Percentiles rank a stretch among this genome's conserved stretches.
Evolutionary conservation across 441 rosid genomes (phyloP).

Genomic region (Brassica balearica): DNA sequence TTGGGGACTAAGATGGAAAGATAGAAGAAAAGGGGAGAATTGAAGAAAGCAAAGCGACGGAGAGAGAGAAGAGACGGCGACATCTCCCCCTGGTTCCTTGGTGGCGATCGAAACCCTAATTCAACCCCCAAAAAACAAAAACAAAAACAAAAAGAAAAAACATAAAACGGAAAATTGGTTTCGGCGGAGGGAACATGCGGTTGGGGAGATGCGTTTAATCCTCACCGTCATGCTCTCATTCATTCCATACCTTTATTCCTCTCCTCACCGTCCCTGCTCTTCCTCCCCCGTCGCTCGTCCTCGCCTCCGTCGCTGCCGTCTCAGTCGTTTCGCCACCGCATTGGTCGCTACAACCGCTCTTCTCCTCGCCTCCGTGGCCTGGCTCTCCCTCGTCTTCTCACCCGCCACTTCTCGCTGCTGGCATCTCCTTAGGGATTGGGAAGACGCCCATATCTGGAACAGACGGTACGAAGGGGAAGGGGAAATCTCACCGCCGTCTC

Average conservation of each 20-base stretch:
- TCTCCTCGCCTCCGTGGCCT: conserved; percentile 68
- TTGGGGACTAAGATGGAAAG: not conserved
- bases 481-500: conserved; percentile 35
- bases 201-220: conserved; percentile 52
- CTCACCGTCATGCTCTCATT: conserved; percentile 43
- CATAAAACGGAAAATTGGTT: not conserved
- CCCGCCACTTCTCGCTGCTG: conserved; percentile 61
- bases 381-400: conserved; percentile 87
- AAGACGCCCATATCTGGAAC: conserved; percentile 51
- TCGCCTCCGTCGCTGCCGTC: conserved; percentile 62
- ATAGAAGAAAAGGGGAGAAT: not conserved
- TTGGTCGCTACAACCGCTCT: conserved; percentile 62
- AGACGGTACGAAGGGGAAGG: not conserved
- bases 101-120: conserved; percentile 16
- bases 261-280: conserved; percentile 43
- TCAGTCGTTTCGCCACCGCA: conserved; percentile 56
- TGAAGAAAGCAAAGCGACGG: not conserved
- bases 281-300: conserved; percentile 51
- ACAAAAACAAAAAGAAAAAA: not conserved
- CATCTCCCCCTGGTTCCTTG: not conserved
- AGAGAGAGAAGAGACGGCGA: conserved; percentile 1
- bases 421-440: conserved; percentile 63
- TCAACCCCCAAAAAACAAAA: not conserved
- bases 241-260: conserved; percentile 40
- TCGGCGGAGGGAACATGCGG: conserved; percentile 57